A percentile compares a stretch with the other conserved stretches of the same genome.
phyloP scores from a whole-genome alignment of 352 stramenopile genomes.

The Phytophthora pluvialis region DNA sequence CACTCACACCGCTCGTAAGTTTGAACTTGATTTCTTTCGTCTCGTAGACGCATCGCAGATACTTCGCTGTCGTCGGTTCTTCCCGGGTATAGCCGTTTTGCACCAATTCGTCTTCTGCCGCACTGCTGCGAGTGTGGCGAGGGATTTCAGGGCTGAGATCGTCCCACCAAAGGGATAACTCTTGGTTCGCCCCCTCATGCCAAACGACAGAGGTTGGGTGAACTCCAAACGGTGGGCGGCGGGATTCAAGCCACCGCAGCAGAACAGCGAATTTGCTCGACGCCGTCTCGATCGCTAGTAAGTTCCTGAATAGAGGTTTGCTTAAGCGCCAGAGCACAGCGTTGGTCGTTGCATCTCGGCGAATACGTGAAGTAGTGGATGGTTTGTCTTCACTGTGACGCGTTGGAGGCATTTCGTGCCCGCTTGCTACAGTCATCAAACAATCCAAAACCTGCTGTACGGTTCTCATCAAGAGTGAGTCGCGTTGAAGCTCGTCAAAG shows the following conservation, averaged over 20 bases:
- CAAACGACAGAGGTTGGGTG: background rate
- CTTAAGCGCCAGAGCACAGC: conserved; percentile 44
- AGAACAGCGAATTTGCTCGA: conserved; percentile 15
- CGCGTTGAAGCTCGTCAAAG: conserved; percentile 7
- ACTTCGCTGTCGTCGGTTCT: conserved; percentile 8
- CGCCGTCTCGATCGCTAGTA: conserved; percentile 27
- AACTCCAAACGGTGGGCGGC: conserved; percentile 14
- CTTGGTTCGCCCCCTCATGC: background rate
- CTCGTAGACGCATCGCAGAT: conserved; percentile 34
- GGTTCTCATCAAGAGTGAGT: conserved; percentile 7
- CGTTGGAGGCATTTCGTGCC: conserved; percentile 5
- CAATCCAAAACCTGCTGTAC: conserved; percentile 16
- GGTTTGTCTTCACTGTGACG: background rate
- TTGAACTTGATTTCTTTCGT: conserved; percentile 58
- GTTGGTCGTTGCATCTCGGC: conserved; percentile 10
- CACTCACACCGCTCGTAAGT: conserved; percentile 33
- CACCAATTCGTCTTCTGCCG: conserved; percentile 10
- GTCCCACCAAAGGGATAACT: conserved; percentile 22
- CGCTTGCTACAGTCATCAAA: conserved; percentile 11
- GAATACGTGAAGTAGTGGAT: background rate
- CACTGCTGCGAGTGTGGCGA: conserved; percentile 3
- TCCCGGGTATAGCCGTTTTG: background rate
- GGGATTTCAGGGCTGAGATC: conserved; percentile 15
- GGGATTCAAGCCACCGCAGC: conserved; percentile 24
- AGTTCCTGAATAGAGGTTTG: conserved; percentile 28